Evolutionary conservation across 164 flowering plant genomes (phyloP).

Genomic region (Tetracentron sinense): DNA sequence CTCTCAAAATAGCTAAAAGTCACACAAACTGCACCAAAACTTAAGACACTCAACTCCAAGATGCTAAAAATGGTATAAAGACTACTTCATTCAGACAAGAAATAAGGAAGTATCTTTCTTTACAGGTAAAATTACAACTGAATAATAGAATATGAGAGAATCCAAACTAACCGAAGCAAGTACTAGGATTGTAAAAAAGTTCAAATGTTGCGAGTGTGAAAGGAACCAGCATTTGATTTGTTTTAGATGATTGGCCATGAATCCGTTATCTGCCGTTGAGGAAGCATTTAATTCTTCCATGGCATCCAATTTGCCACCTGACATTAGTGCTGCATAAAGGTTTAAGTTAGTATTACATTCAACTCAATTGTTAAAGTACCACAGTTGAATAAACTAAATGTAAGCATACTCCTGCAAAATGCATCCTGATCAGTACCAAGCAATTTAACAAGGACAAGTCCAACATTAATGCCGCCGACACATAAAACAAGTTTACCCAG

Average conservation of each 20-base stretch:
- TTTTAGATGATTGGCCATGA: slow-evolving; percentile 33
- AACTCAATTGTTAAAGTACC: neutral
- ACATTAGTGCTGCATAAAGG: slow-evolving; percentile 53
- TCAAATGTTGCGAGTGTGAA: slow-evolving; percentile 78
- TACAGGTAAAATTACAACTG: no score
- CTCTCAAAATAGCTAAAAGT: no score
- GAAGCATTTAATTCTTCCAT: slow-evolving; percentile 70
- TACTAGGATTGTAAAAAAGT: slow-evolving; percentile 72
- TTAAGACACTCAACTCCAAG: no score
- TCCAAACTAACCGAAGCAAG: slow-evolving; percentile 87
- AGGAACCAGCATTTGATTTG: slow-evolving; percentile 65
- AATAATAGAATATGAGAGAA: slow-evolving; percentile 8
- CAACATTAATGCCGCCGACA: no score
- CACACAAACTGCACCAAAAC: no score
- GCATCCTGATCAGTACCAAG: neutral
- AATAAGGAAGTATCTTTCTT: no score
- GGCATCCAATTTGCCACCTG: slow-evolving; percentile 61
- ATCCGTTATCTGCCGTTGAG: slow-evolving; percentile 43
- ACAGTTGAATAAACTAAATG: neutral
- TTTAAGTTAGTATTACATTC: slow-evolving; percentile 3
- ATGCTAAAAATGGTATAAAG: no score
- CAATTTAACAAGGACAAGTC: no score
- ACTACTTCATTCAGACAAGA: no score
- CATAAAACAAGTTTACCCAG: no score
- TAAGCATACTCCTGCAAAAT: neutral